Evolutionary conservation across 345 rosid genomes (phyloP).

Genomic region (Salix arbutifolia): DNA sequence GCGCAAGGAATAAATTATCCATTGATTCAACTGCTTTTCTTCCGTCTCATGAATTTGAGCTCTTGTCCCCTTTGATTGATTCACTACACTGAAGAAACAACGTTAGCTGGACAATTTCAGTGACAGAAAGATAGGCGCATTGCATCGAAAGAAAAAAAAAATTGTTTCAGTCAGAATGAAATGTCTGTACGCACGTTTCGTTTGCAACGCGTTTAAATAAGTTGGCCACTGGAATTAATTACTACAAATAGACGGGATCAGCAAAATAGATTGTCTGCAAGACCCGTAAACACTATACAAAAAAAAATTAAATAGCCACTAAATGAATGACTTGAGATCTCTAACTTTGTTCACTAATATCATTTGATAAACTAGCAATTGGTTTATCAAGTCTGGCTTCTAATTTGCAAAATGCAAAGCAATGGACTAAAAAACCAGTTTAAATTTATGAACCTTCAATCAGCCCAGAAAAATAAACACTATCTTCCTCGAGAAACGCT

Average conservation of each 20-base stretch:
- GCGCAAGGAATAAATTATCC: no score
- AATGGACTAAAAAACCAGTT: neutral
- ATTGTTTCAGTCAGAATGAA: no score
- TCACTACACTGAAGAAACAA: no score
- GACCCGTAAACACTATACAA: neutral
- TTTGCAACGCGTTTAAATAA: no score
- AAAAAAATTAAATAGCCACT: neutral
- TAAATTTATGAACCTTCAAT: neutral
- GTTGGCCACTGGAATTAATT: no score
- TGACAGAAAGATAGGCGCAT: no score
- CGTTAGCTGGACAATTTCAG: no score
- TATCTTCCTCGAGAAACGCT: neutral
- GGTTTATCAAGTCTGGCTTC: neutral
- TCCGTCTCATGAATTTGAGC: no score
- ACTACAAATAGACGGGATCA: neutral
- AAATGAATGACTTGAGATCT: neutral
- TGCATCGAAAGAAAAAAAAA: no score
- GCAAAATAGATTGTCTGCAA: neutral
- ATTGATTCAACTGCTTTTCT: no score
- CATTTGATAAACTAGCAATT: neutral
- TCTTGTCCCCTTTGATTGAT: no score
- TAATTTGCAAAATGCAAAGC: neutral
- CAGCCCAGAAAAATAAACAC: neutral
- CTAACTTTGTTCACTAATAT: neutral
- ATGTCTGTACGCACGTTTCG: no score